phyloP scores from a whole-genome alignment of 305 asterid genomes.

The Fraxinus nigra region DNA sequence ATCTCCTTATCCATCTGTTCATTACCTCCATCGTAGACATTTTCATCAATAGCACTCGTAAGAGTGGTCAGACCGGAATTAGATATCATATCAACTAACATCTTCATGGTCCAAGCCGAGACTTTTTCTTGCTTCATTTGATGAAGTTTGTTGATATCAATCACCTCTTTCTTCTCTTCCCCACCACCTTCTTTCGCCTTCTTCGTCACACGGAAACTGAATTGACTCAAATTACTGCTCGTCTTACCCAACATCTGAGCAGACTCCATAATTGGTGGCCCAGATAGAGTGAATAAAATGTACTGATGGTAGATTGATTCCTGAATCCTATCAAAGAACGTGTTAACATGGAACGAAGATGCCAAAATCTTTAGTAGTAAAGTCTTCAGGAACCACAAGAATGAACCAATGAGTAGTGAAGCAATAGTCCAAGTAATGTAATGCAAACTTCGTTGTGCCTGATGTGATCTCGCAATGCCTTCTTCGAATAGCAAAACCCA shows the following conservation, averaged over 20 bases:
- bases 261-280: conserved; percentile 42
- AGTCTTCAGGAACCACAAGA: conserved; percentile 61
- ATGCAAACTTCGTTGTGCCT: conserved; percentile 30
- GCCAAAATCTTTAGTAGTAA: conserved; percentile 58
- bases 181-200: conserved; percentile 45
- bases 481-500: conserved; percentile 46
- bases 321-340: conserved; percentile 72
- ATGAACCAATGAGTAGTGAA: conserved; percentile 45
- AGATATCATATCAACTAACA: conserved; percentile 48
- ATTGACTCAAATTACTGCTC: conserved; percentile 24
- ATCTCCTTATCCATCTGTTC: conserved; percentile 53
- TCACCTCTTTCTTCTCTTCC: conserved; percentile 48
- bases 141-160: conserved; percentile 57
- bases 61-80: conserved; percentile 52
- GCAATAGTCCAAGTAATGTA: conserved; percentile 50
- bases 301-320: conserved; percentile 66
- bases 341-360: conserved; percentile 56
- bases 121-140: conserved; percentile 60
- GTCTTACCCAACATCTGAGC: conserved; percentile 31
- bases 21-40: conserved; percentile 37
- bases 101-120: conserved; percentile 68
- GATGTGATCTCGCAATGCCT: conserved; percentile 34
- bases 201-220: conserved; percentile 43
- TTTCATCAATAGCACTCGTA: conserved; percentile 44
- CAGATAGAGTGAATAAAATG: conserved; percentile 53